These are phyloP conservation scores for Pelargonium citronellum DNA, from an alignment of 441 rosid genomes.

Conservation along the genomic window DNA sequence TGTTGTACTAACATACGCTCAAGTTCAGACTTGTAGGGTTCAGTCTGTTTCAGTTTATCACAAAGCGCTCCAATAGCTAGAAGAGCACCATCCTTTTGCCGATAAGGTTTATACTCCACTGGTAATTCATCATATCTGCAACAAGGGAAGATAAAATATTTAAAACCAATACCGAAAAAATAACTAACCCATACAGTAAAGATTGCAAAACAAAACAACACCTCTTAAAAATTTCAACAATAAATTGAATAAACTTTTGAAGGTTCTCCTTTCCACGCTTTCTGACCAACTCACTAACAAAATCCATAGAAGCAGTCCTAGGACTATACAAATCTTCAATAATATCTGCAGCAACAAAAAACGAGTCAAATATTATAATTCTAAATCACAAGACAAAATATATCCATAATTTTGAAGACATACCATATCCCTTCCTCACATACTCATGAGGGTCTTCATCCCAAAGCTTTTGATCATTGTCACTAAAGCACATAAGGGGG, in stretches of 20 bases:
- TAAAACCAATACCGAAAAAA: constrained; percentile 8
- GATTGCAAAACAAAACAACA: constrained; percentile 21
- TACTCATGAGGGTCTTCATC: constrained; percentile 99
- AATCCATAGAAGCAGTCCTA: constrained; percentile 77
- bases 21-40: constrained; percentile 90
- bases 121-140: constrained; percentile 58
- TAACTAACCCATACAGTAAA: background rate
- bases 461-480: constrained; percentile 98
- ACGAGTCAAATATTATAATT: constrained; percentile 13
- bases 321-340: constrained; percentile 80
- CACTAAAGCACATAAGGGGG: constrained; percentile 94
- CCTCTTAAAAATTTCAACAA: constrained; percentile 66
- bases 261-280: constrained; percentile 76
- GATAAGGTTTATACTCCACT: constrained; percentile 45
- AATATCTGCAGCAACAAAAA: constrained; percentile 44
- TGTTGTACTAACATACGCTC: constrained; percentile 95
- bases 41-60: constrained; percentile 91
- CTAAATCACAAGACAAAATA: constrained; percentile 17
- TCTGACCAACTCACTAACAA: constrained; percentile 76
- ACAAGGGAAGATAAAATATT: background rate
- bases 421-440: constrained; percentile 99
- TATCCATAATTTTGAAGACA: constrained; percentile 24
- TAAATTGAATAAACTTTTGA: constrained; percentile 62
- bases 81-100: constrained; percentile 73
- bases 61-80: constrained; percentile 92